Evolutionary conservation across 2,329 filamentous ascomycete genomes (phyloP).

Genomic region (Pseudopithomyces maydicus): DNA sequence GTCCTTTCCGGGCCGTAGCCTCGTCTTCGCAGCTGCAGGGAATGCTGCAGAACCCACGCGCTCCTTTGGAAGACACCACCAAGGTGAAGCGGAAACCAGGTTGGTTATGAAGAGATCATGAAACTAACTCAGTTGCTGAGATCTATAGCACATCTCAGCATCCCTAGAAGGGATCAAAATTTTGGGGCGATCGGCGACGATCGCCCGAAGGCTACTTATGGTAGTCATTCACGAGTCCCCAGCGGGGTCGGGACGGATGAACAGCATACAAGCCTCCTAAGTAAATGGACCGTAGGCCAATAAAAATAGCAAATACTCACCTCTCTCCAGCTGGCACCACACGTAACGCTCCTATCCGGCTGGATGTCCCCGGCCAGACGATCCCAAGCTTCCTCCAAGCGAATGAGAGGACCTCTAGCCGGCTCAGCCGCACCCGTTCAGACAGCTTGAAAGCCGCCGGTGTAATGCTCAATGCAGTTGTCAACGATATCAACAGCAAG

Average conservation of each 20-base stretch:
- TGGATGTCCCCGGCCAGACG: not conserved
- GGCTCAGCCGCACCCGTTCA: constrained; percentile 15
- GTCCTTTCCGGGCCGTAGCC: constrained; percentile 6
- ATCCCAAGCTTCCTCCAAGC: not conserved
- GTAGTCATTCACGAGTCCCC: no score
- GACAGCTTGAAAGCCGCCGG: constrained; percentile 12
- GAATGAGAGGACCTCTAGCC: constrained; percentile 2
- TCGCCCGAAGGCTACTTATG: no score
- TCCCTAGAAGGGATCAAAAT: no score
- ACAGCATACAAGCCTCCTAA: no score
- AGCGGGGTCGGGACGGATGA: no score
- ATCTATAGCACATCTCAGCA: no score
- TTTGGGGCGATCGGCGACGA: no score
- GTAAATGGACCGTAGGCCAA: no score
- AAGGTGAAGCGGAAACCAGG: no score
- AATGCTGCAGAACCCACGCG: not conserved
- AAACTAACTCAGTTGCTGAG: no score
- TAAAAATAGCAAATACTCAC: no score
- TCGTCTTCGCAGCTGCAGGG: not conserved
- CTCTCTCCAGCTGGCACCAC: not conserved
- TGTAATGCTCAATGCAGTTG: constrained; percentile 21
- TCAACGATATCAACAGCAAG: constrained; percentile 8
- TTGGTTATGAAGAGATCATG: no score
- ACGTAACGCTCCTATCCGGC: not conserved
- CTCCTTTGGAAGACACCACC: not conserved